Base-by-base conservation (phyloP, 257 asterid genomes). In the Cordia subcordata region DNA sequence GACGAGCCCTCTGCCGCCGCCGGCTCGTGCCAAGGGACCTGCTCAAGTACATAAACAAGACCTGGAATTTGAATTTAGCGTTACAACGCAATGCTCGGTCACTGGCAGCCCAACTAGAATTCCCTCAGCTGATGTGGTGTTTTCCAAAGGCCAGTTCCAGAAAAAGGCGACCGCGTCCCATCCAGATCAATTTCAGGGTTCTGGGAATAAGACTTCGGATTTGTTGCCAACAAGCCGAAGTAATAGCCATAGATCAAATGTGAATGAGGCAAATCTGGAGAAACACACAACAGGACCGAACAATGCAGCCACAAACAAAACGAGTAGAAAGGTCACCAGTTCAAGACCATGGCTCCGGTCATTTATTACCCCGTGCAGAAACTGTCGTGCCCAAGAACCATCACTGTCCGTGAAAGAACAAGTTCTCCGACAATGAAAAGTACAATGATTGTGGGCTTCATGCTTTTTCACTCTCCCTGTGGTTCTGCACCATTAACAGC, bases 281-380 rank as follows among this genome's bases (percentile, higher is more conserved):
- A 73, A 58, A 51, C 39, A 49, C 35, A 22, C 53, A 1, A 32
- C 27, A 46, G 57, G 69, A 75, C 68, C 21, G 61, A 46, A 13
- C 51, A 11, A 58, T 20, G 56, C 58, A 53, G 72, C 16, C 19
- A 65, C 68, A 64, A 38, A 51, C 60, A 75, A 51, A 73, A n/a
- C 66, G 68, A 61, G 49, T 21, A 68, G 66, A 59, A 78, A 71
- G 58, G 61, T 8, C 22, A 33, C 69, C 13, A 49, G 15, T 20
- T 15, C 68, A 20, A 63, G 71, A 23, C 68, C 68, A 64, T 63
- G 81, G 45, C 61, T 83, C 13, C 64, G 84, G 18, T 69, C 81
- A 44, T 75, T 75, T 53, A 70, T 69, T 18, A 58, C 76, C 13
- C 81, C 85, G 10, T 77, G 84, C 75, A 80, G 65, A 53, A 80